Evolutionary conservation across 306 rosid genomes (phyloP).

Genomic region (Neltuma alba): DNA sequence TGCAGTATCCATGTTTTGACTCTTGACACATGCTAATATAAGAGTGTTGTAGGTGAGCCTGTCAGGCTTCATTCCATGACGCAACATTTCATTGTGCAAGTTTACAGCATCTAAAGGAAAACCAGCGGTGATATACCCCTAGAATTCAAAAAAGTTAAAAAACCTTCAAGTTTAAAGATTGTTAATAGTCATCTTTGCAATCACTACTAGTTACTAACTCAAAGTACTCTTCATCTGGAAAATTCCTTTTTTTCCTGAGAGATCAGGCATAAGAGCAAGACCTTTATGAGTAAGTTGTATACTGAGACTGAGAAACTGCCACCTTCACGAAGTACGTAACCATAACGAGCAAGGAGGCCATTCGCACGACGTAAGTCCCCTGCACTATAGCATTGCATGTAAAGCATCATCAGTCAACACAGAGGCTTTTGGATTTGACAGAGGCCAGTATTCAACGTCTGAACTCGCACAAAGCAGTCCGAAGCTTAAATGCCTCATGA

Average conservation of each 20-base stretch:
- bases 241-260: slow-evolving; percentile 34
- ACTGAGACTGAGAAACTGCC: slow-evolving; percentile 61
- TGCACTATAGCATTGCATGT: slow-evolving; percentile 70
- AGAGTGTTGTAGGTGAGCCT: slow-evolving; percentile 81
- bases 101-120: slow-evolving; percentile 63
- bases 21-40: slow-evolving; percentile 72
- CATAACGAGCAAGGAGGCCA: slow-evolving; percentile 86
- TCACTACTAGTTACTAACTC: not conserved
- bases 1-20: slow-evolving; percentile 63
- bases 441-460: not conserved
- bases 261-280: slow-evolving; percentile 44
- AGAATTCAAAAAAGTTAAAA: slow-evolving; percentile 29
- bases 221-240: slow-evolving; percentile 7
- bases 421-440: slow-evolving; percentile 4
- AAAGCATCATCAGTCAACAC: slow-evolving; percentile 43
- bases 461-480: not conserved
- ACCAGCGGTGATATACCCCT: slow-evolving; percentile 81
- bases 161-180: not conserved
- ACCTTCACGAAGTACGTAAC: slow-evolving; percentile 71
- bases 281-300: slow-evolving; percentile 86
- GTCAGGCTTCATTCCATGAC: slow-evolving; percentile 69
- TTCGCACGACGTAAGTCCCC: slow-evolving; percentile 88
- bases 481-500: not conserved
- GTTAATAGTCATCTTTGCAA: not conserved
- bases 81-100: slow-evolving; percentile 55